Evolutionary conservation across 2,329 filamentous ascomycete species (phyloP).

Genomic region (Xylariaceae sp.): DNA sequence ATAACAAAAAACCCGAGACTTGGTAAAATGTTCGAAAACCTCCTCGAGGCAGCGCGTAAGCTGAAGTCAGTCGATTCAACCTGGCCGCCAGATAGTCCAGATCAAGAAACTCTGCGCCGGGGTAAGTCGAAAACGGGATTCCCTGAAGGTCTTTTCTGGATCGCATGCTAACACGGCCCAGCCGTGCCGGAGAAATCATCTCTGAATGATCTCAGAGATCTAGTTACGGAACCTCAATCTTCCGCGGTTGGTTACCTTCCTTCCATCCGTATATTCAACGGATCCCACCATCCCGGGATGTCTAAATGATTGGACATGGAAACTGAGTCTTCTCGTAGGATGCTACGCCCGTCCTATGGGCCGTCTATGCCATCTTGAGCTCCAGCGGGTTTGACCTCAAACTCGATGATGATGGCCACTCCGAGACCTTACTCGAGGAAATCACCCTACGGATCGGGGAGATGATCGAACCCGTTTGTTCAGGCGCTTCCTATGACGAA

Average conservation of each 20-base stretch:
- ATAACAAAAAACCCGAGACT: not conserved
- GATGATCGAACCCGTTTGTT: constrained; percentile 23
- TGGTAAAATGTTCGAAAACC: constrained; percentile 14
- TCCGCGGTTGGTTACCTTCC: constrained; percentile 10
- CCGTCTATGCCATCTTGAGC: constrained; percentile 14
- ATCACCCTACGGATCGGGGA: constrained; percentile 31
- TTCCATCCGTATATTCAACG: too few species aligned
- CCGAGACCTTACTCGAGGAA: constrained; percentile 14
- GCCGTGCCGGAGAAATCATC: constrained; percentile 11
- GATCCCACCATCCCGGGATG: not conserved
- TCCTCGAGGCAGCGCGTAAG: constrained; percentile 10
- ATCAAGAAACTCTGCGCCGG: constrained; percentile 10
- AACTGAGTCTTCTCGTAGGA: constrained; percentile 12
- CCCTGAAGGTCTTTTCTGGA: not conserved
- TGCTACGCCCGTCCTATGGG: constrained; percentile 11
- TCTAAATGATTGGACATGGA: not conserved
- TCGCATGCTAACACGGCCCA: constrained; percentile 10
- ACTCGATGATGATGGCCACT: constrained; percentile 31
- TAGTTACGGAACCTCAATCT: constrained; percentile 6
- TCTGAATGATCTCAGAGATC: constrained; percentile 5
- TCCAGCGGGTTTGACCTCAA: not conserved
- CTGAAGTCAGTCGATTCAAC: not conserved
- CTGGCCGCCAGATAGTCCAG: constrained; percentile 8
- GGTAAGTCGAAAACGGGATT: constrained; percentile 1
- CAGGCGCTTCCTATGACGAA: constrained; percentile 20